Base-by-base conservation (phyloP, 202 grass and related monocot genomes). In the Elaeis oleifera region DNA sequence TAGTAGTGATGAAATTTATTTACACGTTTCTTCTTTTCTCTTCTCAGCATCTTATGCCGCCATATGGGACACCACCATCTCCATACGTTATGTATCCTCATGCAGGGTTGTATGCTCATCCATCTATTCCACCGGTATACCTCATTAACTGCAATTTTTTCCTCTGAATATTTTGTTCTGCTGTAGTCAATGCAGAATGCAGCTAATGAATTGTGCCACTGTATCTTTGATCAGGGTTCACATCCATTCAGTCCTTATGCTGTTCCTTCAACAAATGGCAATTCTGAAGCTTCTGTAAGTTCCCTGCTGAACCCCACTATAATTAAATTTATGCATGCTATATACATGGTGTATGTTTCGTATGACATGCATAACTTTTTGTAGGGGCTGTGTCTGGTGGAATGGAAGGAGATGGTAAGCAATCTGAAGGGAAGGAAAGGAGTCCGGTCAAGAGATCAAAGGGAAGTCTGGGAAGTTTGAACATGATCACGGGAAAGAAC, bases 51-150 rank as follows among this genome's bases (percentile, higher is more conserved):
- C 75, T 76, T 68, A 82, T 82, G 79, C 50, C 79, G 20, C 67
- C 72, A 55, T 82, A 82, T 76, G 79, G 79, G 50, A 82, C 79
- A 15, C 73, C 79, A 28, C 72, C 79, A 27, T 65, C 36, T 44
- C 36, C 72, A 56, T 82, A 76, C 62, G 70, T 82, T 26, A 76
- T 82, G 73, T 82, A 82, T 61, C 79, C 79, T 18, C 79, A 74
- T 28, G 79, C 73, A 71, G 67, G 67, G 60, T 64, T 82, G 60
- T 82, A 82, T 58, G 72, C 79, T 31, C 79, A 81, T 60, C 79
- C 79, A 61, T 72, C 79, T 48, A 76, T 76, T 54, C 79, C 79
- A 70, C 73, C 79, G 65, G 79, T 82, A 81, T 19, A 53, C 49
- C 26, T 59, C 14, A 31, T 50, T 26, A n/a, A 14, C 3, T 23